A percentile compares a stretch with the other conserved stretches of the same genome.
These are phyloP conservation scores for Aspergillus terreus DNA, from an alignment of 2,329 filamentous ascomycete species.

Conservation along the genomic window DNA sequence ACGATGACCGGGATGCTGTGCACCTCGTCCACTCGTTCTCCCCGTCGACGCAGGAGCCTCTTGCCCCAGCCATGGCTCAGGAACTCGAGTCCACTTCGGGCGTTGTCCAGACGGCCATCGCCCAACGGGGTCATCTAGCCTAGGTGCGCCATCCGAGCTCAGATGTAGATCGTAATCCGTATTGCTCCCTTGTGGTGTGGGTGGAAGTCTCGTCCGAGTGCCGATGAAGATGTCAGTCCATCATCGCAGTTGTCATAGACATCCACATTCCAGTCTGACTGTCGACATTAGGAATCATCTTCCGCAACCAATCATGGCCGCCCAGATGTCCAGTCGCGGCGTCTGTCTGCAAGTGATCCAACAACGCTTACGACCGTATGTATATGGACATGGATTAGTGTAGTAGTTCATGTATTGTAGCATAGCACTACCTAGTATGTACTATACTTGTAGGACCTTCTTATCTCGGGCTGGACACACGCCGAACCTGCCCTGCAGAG, in stretches of 20 bases:
- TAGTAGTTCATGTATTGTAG: not conserved
- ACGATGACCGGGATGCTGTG: not conserved
- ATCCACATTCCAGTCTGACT: not conserved
- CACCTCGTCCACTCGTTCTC: not conserved
- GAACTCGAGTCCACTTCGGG: constrained; percentile 11
- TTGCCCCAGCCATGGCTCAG: constrained; percentile 6
- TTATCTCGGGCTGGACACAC: not conserved
- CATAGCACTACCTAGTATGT: no score
- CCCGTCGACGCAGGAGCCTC: constrained; percentile 1
- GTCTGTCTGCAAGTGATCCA: no score
- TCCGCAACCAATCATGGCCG: not conserved
- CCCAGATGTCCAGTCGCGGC: not conserved
- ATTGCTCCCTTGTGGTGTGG: not conserved
- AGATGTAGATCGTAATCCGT: not conserved
- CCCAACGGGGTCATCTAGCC: not conserved
- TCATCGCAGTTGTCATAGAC: not conserved
- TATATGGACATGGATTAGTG: not conserved
- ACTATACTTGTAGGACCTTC: not conserved
- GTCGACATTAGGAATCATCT: not conserved
- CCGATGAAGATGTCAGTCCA: no score
- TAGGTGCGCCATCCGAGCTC: not conserved
- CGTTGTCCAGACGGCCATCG: constrained; percentile 3
- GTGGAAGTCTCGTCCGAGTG: not conserved
- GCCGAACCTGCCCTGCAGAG: not conserved
- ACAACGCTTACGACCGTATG: not conserved